Conservation (phyloP, 1,284 basidiomycete species). For the Moesziomyces parantarcticus region DNA sequence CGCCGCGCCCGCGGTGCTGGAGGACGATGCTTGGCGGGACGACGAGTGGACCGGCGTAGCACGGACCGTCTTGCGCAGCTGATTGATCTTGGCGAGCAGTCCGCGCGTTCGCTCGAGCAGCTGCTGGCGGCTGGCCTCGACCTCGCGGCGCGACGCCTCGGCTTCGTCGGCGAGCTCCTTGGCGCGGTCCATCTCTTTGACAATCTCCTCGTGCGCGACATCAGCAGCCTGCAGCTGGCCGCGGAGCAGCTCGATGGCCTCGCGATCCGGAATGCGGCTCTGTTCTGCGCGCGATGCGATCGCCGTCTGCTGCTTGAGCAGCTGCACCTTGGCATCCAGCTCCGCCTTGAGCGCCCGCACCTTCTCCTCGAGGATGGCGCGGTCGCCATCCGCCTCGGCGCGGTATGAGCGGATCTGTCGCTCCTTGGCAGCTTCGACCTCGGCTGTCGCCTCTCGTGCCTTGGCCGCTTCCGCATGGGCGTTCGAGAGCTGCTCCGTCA, state of each 20-base stretch:
- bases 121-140: conserved; percentile 46
- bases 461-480: conserved; percentile 53
- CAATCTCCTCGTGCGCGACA: conserved; percentile 56
- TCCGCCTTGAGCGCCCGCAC: conserved; percentile 50
- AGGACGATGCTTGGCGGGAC: conserved; percentile 38
- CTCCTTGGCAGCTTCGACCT: conserved; percentile 55
- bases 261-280: conserved; percentile 33
- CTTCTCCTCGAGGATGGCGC: conserved; percentile 62
- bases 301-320: conserved; percentile 32
- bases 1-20: conserved; percentile 6
- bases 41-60: conserved; percentile 54
- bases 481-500: conserved; percentile 50
- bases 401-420: conserved; percentile 53
- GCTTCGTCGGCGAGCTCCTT: conserved; percentile 48
- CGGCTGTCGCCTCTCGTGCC: conserved; percentile 46
- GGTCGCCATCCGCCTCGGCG: conserved; percentile 62
- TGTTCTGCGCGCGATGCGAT: conserved; percentile 25
- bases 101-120: conserved; percentile 43
- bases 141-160: conserved; percentile 44
- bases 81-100: conserved; percentile 35
- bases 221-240: conserved; percentile 62
- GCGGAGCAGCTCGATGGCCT: conserved; percentile 50
- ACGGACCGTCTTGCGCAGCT: conserved; percentile 42
- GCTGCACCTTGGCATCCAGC: conserved; percentile 36
- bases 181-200: conserved; percentile 55